A percentile compares a stretch with the other conserved stretches of the same genome.
phyloP scores from a whole-genome alignment of 176 grass and related monocot species.

The Metroxylon sagu region DNA sequence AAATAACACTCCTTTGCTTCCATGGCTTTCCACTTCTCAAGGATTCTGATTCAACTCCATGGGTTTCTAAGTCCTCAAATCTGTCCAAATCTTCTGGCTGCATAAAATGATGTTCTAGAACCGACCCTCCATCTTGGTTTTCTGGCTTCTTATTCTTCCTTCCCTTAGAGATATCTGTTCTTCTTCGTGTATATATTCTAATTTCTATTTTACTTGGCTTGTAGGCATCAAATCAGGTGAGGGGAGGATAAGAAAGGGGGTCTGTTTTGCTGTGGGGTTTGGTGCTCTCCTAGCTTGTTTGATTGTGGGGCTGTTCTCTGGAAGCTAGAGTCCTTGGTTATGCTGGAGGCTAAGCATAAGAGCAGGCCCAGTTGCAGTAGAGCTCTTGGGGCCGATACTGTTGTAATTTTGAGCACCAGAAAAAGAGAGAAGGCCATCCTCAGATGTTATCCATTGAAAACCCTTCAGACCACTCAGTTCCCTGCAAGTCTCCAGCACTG shows the following conservation, averaged over 20 bases:
- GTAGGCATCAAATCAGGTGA: slow-evolving; percentile 40
- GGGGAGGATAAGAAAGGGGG: slow-evolving; percentile 12
- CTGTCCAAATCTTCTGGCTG: background rate
- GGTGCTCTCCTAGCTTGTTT: background rate
- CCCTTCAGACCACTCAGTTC: slow-evolving; percentile 1
- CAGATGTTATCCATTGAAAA: slow-evolving; percentile 16
- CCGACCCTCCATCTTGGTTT: background rate
- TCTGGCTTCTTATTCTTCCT: background rate
- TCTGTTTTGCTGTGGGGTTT: background rate
- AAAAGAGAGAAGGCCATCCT: slow-evolving; percentile 1
- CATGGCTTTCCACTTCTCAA: background rate
- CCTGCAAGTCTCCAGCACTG: slow-evolving; percentile 1
- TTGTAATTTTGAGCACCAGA: background rate
- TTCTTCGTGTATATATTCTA: background rate
- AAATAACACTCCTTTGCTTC: slow-evolving; percentile 1
- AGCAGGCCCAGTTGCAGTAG: background rate
- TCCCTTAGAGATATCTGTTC: no score
- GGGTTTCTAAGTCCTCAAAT: no score
- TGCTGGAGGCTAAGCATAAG: slow-evolving; percentile 14
- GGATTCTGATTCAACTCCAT: background rate
- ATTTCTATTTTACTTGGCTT: background rate
- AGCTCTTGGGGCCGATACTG: slow-evolving; percentile 2
- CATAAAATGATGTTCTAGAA: slow-evolving; percentile 73
- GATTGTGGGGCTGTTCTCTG: background rate
- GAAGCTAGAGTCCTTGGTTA: slow-evolving; percentile 5